phyloP scores from a whole-genome alignment of 495 filamentous ascomycete species.

The Hypoxylon perforatum region DNA sequence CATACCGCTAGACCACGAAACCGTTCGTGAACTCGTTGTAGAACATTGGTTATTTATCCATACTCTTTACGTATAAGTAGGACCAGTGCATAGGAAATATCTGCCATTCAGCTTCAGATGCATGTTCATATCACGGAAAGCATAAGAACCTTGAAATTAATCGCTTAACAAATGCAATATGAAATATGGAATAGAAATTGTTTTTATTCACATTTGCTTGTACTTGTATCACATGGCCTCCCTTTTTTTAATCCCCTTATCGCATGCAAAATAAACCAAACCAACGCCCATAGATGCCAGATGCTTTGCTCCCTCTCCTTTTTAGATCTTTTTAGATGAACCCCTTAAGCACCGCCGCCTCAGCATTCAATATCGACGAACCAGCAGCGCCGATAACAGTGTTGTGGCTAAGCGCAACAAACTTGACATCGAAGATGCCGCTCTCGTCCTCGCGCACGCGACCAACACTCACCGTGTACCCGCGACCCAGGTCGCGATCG shows the following conservation, averaged over 20 bases:
- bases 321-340: conserved; percentile 68
- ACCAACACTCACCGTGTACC: conserved; percentile 86
- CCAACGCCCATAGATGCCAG: conserved; percentile 21
- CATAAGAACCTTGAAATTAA: too few species aligned
- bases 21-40: too few species aligned
- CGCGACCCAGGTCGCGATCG: conserved; percentile 77
- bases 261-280: conserved; percentile 8
- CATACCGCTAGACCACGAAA: conserved; percentile 38
- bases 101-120: too few species aligned
- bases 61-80: too few species aligned
- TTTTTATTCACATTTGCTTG: background rate
- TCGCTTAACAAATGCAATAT: too few species aligned
- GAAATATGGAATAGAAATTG: too few species aligned
- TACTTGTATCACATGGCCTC: background rate
- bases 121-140: too few species aligned
- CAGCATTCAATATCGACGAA: conserved; percentile 92
- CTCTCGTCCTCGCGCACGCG: conserved; percentile 78
- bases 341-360: conserved; percentile 91
- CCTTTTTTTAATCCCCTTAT: conserved; percentile 4
- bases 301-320: conserved; percentile 20
- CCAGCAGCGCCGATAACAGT: conserved; percentile 95
- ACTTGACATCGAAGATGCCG: conserved; percentile 84
- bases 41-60: too few species aligned
- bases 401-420: conserved; percentile 86
- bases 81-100: too few species aligned